Evolutionary conservation across 805 yeast species (phyloP), one percentile per base, ranked within the genome.

Genomic region (Sugiyamaella marilandica): DNA sequence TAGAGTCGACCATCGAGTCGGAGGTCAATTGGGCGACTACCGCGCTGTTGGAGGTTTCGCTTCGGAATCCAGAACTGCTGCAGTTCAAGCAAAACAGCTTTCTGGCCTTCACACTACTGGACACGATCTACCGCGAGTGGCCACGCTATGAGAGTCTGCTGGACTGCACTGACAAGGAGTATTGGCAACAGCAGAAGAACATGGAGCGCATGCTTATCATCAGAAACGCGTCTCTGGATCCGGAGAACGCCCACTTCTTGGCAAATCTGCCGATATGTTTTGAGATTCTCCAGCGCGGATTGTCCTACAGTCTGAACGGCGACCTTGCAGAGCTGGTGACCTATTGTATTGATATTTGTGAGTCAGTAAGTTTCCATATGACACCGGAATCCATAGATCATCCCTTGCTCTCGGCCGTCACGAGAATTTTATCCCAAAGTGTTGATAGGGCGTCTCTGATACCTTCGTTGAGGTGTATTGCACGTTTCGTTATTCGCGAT

Each of bases 201-300:
- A 63, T 77, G 8, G 81, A 78, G 63, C 75, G 85, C 7, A 75
- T 84, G 60, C 73, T 94, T 41, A 79, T 87, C 16, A 71, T 94
- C 52, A 77, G 98, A 63, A 94, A 94, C 67, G 70, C 87, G 45
- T 80, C 87, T 2, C 95, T 92, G 65, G 96, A 90, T 65, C 78
- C 86, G 10, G 85, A 79, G 44, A 86, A 88, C 62, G 94, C 95
- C 41, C 89, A 86, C 65, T 75, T 84, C 63, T 70, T 94, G 56
- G 85, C 92, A 1, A 74, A 78, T 60, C 72, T 77, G 52, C 68
- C 70, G 18, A 63, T 68, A 16, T 74, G 86, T 43, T 77, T 79
- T 54, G 70, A 69, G 45, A 75, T 78, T 10, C 71, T 87, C 54
- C 71, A 50, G 48, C 64, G 53, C 54, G 73, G 59, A 55, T 63